Base-by-base conservation (phyloP, 768 basidiomycete genomes). In the Collybia sordida region DNA sequence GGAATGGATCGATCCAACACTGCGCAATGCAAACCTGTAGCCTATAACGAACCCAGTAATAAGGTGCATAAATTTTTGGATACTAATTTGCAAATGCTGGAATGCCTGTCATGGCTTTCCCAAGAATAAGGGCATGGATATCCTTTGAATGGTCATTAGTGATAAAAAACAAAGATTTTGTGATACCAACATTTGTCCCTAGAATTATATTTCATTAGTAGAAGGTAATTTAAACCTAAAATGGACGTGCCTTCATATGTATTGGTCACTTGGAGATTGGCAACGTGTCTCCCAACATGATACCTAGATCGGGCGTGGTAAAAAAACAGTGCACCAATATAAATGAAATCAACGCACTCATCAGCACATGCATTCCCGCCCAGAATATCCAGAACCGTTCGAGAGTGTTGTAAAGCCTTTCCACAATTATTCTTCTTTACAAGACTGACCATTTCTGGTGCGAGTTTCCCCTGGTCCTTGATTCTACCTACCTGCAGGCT, bases 381-480 rank as follows among this genome's bases (percentile, higher is more conserved):
- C 39, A 98, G 73, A 31, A 97, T 88, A 61, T 98, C 96, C 60
- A 98, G 68, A 38, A 98, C 73, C 49, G 81, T 72, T 25, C 96
- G 77, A 3, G 90, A 72, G 54, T 97, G 91, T 57, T 88, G 74
- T 45, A 98, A 72, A 1, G 96, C 94, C 72, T 95, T 95, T 12
- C 92, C 92, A 59, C 93, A 94, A 59, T 98, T 98, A 62, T 98
- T 98, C 57, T 91, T 80, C 77, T 98, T 98, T 52, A 98, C 78
- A 62, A 98, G 75, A 59, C 91, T 94, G 55, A 98, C 78, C 94
- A 98, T 98, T 66, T 98, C 94, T 2, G 96, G 86, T 2, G 89
- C 82, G 18, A 81, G 57, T 57, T 71, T 77, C 48, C 86, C 81
- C 52, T 72, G 62, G 47, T 98, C 95, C 73, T 97, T 97, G 54